Percentiles rank a stretch among this genome's conserved stretches.
Conservation (phyloP, 176 grass and related monocot species). For the bread wheat (Triticum aestivum) region DNA sequence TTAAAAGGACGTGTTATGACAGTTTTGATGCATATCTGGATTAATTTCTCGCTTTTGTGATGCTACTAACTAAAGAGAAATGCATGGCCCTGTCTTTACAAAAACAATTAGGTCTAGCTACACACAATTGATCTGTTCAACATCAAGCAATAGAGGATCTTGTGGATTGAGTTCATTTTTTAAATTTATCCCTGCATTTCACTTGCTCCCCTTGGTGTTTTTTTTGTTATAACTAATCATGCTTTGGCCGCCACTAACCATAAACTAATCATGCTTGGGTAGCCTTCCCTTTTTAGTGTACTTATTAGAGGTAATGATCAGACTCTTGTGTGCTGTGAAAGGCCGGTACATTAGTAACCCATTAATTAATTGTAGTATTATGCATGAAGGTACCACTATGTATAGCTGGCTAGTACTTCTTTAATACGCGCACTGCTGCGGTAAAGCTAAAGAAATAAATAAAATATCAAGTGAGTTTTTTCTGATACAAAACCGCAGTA, state of each 20-base stretch:
- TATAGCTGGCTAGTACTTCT: conserved; percentile 10
- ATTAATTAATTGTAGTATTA: background rate
- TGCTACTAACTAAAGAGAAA: background rate
- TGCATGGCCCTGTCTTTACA: conserved; percentile 2
- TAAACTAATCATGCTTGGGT: conserved; percentile 47
- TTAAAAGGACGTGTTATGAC: background rate
- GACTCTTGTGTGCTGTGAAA: conserved; percentile 42
- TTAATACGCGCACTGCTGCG: background rate
- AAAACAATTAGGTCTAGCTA: conserved; percentile 35
- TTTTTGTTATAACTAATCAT: conserved; percentile 58
- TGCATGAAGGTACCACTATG: background rate
- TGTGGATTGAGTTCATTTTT: conserved; percentile 27
- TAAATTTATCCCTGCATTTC: conserved; percentile 45
- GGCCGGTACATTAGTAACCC: conserved; percentile 4
- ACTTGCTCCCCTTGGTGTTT: conserved; percentile 37
- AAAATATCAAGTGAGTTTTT: background rate
- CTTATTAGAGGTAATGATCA: conserved; percentile 21
- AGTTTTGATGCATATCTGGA: conserved; percentile 7
- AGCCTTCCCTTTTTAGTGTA: conserved; percentile 26
- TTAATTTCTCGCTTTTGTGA: conserved; percentile 1
- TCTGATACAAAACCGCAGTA: background rate
- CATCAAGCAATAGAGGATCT: conserved; percentile 29
- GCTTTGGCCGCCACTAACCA: conserved; percentile 42
- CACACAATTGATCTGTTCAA: background rate
- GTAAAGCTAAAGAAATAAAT: background rate